phyloP scores from a whole-genome alignment of 2,329 filamentous ascomycete species.

The Curvularia spicifera region DNA sequence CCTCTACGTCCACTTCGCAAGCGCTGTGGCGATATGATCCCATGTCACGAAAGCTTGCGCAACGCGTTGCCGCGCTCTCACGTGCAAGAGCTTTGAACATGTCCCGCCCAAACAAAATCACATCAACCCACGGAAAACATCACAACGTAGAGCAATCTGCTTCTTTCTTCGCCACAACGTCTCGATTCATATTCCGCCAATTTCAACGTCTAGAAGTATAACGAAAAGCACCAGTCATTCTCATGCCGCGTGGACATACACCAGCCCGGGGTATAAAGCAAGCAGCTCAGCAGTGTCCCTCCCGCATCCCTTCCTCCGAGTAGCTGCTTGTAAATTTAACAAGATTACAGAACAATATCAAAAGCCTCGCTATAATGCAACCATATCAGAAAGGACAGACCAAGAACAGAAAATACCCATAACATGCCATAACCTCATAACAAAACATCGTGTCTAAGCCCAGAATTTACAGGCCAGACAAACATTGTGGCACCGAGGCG shows the following conservation, averaged over 20 bases:
- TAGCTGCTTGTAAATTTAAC: conserved; percentile 13
- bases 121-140: not conserved
- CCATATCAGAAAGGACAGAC: conserved; percentile 16
- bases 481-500: conserved; percentile 1
- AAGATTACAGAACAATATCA: conserved; percentile 11
- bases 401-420: conserved; percentile 5
- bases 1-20: not conserved
- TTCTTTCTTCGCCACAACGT: not conserved
- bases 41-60: conserved; percentile 5
- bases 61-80: conserved; percentile 24
- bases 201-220: not conserved
- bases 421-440: conserved; percentile 19
- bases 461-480: not conserved
- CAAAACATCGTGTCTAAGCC: conserved; percentile 8
- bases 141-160: not conserved
- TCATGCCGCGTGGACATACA: conserved; percentile 14
- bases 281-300: conserved; percentile 14
- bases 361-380: conserved; percentile 23
- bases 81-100: conserved; percentile 6
- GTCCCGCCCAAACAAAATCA: not conserved
- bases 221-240: not conserved
- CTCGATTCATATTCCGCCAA: not conserved
- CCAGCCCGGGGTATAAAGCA: conserved; percentile 24
- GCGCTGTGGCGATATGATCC: not conserved
- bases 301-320: conserved; percentile 3